Conservation (phyloP, 257 asterid species). For the Solanum peruvianum region DNA sequence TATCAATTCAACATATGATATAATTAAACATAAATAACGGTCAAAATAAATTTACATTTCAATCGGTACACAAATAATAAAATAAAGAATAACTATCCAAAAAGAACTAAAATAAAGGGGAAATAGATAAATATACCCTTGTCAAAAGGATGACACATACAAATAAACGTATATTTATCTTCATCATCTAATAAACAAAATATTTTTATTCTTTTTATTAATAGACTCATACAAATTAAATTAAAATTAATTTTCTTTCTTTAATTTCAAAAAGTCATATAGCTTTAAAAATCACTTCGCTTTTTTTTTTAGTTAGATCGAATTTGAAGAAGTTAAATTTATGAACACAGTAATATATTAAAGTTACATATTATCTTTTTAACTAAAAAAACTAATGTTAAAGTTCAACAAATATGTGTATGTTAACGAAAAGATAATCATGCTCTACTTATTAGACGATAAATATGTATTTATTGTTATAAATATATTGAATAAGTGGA, state of each 20-base stretch:
- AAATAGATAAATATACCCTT: no score
- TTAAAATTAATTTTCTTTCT: not conserved
- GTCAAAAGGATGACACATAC: no score
- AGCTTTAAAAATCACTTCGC: not conserved
- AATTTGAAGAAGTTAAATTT: not conserved
- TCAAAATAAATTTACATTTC: not conserved
- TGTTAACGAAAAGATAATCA: no score
- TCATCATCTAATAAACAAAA: not conserved
- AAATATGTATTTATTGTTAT: no score
- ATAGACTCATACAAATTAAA: not conserved
- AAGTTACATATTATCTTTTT: not conserved
- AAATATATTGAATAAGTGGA: no score
- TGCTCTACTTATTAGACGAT: not conserved
- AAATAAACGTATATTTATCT: not conserved
- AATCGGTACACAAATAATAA: not conserved
- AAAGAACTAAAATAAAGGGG: not conserved
- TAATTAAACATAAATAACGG: not conserved
- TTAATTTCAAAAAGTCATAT: not conserved
- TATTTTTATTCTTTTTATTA: not conserved
- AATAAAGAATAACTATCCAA: not conserved
- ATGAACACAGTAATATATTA: no score
- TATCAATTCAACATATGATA: not conserved
- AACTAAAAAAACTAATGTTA: no score
- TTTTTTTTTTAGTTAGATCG: no score
- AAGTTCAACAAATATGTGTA: no score